These are phyloP conservation scores for Gynandropsis gynandra DNA, from an alignment of 345 rosid species.

Conservation along the genomic window DNA sequence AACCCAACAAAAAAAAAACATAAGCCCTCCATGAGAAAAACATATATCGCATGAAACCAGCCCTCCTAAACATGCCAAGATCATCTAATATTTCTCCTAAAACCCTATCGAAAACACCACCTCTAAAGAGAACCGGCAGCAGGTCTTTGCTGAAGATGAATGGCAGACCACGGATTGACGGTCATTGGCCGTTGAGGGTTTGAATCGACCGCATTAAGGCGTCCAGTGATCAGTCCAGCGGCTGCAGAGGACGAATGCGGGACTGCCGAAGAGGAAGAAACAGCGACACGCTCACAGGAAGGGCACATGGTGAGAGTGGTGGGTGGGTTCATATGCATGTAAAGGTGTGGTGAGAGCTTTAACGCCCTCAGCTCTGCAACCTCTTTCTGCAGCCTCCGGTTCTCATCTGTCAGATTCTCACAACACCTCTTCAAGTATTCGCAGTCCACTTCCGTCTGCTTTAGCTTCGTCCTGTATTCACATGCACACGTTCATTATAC, in stretches of 20 bases:
- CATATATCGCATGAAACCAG: background rate
- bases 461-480: conserved; percentile 65
- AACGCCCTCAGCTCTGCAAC: conserved; percentile 77
- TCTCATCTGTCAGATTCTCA: conserved; percentile 71
- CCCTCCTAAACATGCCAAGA: background rate
- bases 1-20: too few relatives aligned
- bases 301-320: conserved; percentile 91
- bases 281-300: conserved; percentile 69
- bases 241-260: conserved; percentile 26
- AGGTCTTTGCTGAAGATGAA: conserved; percentile 34
- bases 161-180: conserved; percentile 45
- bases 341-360: conserved; percentile 72
- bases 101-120: background rate
- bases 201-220: conserved; percentile 5
- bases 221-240: background rate
- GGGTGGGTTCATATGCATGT: conserved; percentile 87
- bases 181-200: conserved; percentile 26
- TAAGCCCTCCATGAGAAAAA: too few relatives aligned
- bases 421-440: conserved; percentile 72
- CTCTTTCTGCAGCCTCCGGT: conserved; percentile 72
- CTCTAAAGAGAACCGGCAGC: conserved; percentile 28
- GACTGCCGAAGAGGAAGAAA: conserved; percentile 29
- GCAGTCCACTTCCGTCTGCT: conserved; percentile 90
- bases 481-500: background rate
- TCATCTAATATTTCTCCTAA: conserved; percentile 2